Percentiles rank a stretch among this genome's conserved stretches.
Conservation (phyloP, 495 filamentous ascomycete species). For the Penicillium verhagenii region DNA sequence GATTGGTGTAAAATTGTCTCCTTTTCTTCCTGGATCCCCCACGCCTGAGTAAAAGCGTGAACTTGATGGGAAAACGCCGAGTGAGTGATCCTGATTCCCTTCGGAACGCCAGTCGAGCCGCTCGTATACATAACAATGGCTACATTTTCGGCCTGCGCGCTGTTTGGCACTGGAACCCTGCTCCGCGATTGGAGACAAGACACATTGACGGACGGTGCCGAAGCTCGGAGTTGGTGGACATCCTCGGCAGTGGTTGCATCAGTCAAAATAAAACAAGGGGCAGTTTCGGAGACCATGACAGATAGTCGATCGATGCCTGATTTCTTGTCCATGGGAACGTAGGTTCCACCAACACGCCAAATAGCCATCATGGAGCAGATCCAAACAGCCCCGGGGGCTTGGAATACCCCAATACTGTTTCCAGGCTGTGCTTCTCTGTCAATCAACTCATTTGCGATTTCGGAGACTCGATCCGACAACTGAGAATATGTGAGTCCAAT, state of each 20-base stretch:
- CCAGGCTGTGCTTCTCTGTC: constrained; percentile 21
- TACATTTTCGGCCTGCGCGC: constrained; percentile 8
- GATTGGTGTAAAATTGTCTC: constrained; percentile 44
- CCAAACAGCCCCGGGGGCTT: constrained; percentile 39
- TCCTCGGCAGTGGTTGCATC: constrained; percentile 1
- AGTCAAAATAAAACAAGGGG: constrained; percentile 18
- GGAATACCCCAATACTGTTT: constrained; percentile 18
- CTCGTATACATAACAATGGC: constrained; percentile 44
- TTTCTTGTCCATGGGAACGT: constrained; percentile 50
- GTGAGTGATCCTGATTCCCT: constrained; percentile 39
- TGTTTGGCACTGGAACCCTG: not conserved
- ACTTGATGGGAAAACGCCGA: constrained; percentile 28
- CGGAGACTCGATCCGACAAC: not conserved
- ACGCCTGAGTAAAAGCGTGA: constrained; percentile 20
- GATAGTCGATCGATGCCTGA: constrained; percentile 32
- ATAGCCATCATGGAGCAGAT: constrained; percentile 52
- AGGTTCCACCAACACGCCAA: constrained; percentile 43
- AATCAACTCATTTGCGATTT: constrained; percentile 20
- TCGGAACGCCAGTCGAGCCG: constrained; percentile 38
- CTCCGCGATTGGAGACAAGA: not conserved
- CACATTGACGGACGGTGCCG: constrained; percentile 20
- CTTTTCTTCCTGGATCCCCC: constrained; percentile 11
- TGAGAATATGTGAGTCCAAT: constrained; percentile 16
- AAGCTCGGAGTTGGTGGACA: constrained; percentile 2
- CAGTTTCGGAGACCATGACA: constrained; percentile 20